Evolutionary conservation across 495 filamentous ascomycete genomes (phyloP).

Genomic region (Annulohypoxylon moriforme): DNA sequence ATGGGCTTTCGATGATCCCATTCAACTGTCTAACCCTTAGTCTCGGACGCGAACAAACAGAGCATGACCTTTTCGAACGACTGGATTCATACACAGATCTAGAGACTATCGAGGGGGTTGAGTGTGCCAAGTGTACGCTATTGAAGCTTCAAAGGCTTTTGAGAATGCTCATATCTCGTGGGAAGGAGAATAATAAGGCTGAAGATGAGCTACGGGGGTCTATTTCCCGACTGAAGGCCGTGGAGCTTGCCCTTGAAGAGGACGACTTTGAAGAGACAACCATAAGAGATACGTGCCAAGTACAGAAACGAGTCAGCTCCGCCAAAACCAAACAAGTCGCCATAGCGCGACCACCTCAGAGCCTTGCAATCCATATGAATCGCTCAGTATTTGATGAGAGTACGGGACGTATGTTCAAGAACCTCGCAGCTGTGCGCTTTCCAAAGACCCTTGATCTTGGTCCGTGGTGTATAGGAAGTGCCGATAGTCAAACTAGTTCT

Average conservation of each 20-base stretch:
- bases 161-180: constrained; percentile 51
- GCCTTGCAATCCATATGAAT: constrained; percentile 87
- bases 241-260: constrained; percentile 77
- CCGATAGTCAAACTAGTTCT: constrained; percentile 34
- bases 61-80: constrained; percentile 77
- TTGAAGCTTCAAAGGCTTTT: constrained; percentile 57
- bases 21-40: constrained; percentile 95
- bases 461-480: constrained; percentile 78
- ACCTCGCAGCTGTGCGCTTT: constrained; percentile 80
- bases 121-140: constrained; percentile 92
- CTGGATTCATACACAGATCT: constrained; percentile 86
- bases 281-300: constrained; percentile 75
- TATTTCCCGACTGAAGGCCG: constrained; percentile 65
- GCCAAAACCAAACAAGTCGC: constrained; percentile 92
- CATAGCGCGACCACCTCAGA: constrained; percentile 81
- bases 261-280: constrained; percentile 85
- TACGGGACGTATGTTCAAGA: constrained; percentile 83
- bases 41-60: constrained; percentile 64
- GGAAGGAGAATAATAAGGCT: constrained; percentile 22
- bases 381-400: constrained; percentile 88
- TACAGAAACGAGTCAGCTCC: constrained; percentile 73
- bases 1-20: constrained; percentile 85
- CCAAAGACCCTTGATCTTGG: constrained; percentile 77
- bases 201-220: constrained; percentile 45
- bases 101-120: constrained; percentile 85